phyloP scores from a whole-genome alignment of 345 rosid genomes.

The Sonneratia caseolaris region DNA sequence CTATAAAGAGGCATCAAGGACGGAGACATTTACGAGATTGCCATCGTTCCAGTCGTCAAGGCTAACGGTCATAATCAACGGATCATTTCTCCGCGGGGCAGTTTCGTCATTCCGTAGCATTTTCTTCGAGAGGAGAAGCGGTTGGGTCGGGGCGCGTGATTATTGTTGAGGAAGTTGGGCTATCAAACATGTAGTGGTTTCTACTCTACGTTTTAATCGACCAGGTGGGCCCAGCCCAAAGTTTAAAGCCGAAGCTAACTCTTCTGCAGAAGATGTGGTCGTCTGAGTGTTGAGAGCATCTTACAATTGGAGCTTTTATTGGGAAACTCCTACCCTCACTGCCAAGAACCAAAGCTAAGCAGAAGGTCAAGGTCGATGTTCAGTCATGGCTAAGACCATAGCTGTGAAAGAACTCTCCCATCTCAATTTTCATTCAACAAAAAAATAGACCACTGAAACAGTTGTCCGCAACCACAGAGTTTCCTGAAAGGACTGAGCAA shows the following conservation, averaged over 20 bases:
- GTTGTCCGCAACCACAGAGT: not conserved
- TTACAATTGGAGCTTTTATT: not conserved
- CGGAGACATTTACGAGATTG: constrained; percentile 5
- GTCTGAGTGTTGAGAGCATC: not conserved
- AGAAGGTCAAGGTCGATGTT: not conserved
- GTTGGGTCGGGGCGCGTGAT: not conserved
- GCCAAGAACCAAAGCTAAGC: not conserved
- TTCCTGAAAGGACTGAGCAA: not conserved
- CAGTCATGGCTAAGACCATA: not conserved
- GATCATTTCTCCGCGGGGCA: not conserved
- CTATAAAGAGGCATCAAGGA: not conserved
- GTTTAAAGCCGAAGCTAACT: not conserved
- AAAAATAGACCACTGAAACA: not conserved
- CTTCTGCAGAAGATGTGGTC: not conserved
- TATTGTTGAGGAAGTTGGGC: not conserved
- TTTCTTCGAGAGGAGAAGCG: not conserved
- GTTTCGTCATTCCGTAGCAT: not conserved
- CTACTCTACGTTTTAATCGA: not conserved
- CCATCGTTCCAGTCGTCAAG: not conserved
- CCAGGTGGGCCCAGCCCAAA: not conserved
- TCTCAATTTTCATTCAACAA: not conserved
- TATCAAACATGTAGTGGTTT: not conserved
- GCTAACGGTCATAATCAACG: not conserved
- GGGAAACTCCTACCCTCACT: not conserved
- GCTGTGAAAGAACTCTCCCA: not conserved